Conservation (phyloP, 805 yeast species). For the Candida ortonii region DNA sequence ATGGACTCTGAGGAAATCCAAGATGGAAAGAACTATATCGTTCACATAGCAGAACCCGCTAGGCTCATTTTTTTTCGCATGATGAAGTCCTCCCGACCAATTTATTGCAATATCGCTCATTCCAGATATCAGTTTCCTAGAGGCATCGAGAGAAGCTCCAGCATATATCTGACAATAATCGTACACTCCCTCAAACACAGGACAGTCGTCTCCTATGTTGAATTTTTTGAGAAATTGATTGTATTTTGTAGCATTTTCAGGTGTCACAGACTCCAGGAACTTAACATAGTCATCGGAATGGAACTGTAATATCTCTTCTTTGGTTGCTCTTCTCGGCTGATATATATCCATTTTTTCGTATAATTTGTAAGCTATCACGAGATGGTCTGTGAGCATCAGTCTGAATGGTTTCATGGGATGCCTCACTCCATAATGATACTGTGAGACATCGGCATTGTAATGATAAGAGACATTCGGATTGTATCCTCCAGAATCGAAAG, state of each 20-base stretch:
- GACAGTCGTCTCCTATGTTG: constrained; percentile 92
- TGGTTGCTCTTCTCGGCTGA: constrained; percentile 77
- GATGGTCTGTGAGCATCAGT: constrained; percentile 87
- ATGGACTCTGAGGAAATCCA: constrained; percentile 81
- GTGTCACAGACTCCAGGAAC: constrained; percentile 72
- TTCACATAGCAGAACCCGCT: constrained; percentile 94
- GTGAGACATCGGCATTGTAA: constrained; percentile 74
- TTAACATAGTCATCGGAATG: constrained; percentile 86
- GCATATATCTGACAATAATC: constrained; percentile 86
- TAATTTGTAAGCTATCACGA: constrained; percentile 78
- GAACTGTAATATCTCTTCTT: constrained; percentile 73
- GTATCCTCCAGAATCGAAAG: constrained; percentile 37
- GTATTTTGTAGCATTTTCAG: constrained; percentile 62
- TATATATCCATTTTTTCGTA: constrained; percentile 90
- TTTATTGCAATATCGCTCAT: constrained; percentile 92
- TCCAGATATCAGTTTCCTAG: constrained; percentile 78
- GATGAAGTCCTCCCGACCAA: constrained; percentile 96
- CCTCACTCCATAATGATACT: constrained; percentile 84
- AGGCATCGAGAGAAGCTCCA: constrained; percentile 93
- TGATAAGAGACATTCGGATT: constrained; percentile 79
- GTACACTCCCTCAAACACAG: constrained; percentile 91
- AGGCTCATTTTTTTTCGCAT: constrained; percentile 92
- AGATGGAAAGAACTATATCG: constrained; percentile 86
- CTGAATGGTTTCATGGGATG: constrained; percentile 99
- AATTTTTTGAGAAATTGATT: constrained; percentile 61